Conservation (phyloP, 2,329 filamentous ascomycete species). For the Pseudocercospora musae region DNA sequence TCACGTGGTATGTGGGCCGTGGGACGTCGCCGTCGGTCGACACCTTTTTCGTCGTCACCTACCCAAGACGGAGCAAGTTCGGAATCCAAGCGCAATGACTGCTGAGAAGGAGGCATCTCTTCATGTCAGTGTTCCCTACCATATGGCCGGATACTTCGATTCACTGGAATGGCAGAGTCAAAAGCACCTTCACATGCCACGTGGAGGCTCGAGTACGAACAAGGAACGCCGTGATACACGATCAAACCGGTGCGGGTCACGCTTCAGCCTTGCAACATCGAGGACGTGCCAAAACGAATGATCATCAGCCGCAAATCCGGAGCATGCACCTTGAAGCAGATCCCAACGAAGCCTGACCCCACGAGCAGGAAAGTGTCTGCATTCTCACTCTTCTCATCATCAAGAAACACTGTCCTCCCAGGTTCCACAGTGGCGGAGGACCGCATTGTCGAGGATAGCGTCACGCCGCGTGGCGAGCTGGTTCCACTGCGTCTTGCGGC, state of each 20-base stretch:
- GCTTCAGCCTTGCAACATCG: neutral
- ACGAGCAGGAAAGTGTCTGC: constrained; percentile 14
- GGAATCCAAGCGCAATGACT: neutral
- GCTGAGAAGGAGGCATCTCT: too few species aligned
- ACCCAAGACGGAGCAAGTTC: neutral
- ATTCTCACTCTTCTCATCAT: constrained; percentile 8
- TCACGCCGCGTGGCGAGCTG: neutral
- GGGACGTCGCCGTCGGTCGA: neutral
- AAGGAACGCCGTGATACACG: neutral
- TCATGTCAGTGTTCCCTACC: too few species aligned
- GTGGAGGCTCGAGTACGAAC: neutral
- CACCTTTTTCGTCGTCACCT: neutral
- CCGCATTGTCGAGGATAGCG: neutral
- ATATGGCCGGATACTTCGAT: too few species aligned
- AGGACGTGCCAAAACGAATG: neutral
- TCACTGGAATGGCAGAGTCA: neutral
- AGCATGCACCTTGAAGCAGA: neutral
- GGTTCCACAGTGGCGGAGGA: neutral
- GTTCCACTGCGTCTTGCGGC: constrained; percentile 10
- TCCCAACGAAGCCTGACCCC: constrained; percentile 9
- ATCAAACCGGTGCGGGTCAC: neutral
- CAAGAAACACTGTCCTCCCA: constrained; percentile 9
- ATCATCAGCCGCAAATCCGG: neutral
- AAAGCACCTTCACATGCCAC: neutral
- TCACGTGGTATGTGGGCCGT: too few species aligned